Evolutionary conservation across 441 rosid genomes (phyloP).

Genomic region (Arabidopsis lyrata): DNA sequence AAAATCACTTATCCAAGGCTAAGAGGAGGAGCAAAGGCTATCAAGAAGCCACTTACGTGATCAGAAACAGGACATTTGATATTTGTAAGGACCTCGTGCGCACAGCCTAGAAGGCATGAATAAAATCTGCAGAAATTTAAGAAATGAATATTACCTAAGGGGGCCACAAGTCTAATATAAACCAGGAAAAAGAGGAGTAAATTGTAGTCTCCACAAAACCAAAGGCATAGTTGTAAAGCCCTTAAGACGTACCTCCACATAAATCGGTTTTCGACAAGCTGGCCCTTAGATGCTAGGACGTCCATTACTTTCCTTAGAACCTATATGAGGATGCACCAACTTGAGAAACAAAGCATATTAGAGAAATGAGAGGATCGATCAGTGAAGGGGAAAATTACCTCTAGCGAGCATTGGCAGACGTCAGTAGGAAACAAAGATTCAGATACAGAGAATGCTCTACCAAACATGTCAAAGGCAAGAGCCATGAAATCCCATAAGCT

Average conservation of each 20-base stretch:
- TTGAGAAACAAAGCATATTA: constrained; percentile 20
- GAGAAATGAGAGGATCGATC: constrained; percentile 29
- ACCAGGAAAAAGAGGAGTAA: constrained; percentile 25
- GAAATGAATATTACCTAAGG: constrained; percentile 13
- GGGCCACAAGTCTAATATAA: constrained; percentile 10
- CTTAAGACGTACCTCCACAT: constrained; percentile 65
- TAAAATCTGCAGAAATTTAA: constrained; percentile 67
- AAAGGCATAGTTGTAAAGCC: constrained; percentile 21
- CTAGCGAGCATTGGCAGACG: constrained; percentile 67
- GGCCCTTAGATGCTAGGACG: constrained; percentile 63
- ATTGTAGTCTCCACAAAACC: constrained; percentile 8
- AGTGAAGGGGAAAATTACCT: constrained; percentile 52
- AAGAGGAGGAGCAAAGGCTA: constrained; percentile 22
- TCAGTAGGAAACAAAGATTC: constrained; percentile 66
- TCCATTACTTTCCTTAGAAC: constrained; percentile 82
- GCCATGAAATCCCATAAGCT: constrained; percentile 73
- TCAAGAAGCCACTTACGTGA: constrained; percentile 65
- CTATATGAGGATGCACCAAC: constrained; percentile 48
- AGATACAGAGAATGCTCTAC: constrained; percentile 61
- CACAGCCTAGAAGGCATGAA: constrained; percentile 77
- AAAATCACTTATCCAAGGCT: constrained; percentile 9
- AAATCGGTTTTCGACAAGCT: constrained; percentile 63
- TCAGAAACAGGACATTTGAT: constrained; percentile 75
- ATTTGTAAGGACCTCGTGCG: constrained; percentile 74
- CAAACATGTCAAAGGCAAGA: constrained; percentile 66